Percentiles rank a stretch among this genome's conserved stretches.
Conservation (phyloP, 768 basidiomycete genomes). For the Lactifluus hygrophoroides region DNA sequence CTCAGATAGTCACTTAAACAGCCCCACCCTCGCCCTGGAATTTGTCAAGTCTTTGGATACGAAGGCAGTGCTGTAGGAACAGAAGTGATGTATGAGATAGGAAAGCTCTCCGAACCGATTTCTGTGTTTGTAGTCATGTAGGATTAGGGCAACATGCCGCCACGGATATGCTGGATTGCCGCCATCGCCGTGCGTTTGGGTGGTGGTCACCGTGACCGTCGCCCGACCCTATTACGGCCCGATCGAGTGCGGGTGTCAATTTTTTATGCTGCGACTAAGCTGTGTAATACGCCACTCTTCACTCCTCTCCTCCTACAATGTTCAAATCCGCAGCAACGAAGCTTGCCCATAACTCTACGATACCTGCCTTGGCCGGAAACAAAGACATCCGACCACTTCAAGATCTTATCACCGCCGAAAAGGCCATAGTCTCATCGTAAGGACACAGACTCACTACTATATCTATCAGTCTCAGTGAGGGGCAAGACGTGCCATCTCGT, state of each 20-base stretch:
- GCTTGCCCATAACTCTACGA: slow-evolving; percentile 82
- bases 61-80: slow-evolving; percentile 1
- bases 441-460: slow-evolving; percentile 24
- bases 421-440: slow-evolving; percentile 67
- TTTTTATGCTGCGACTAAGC: too few relatives aligned
- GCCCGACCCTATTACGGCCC: too few relatives aligned
- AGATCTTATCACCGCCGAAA: slow-evolving; percentile 85
- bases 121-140: neutral
- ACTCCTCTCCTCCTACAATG: slow-evolving; percentile 34
- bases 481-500: neutral
- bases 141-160: neutral
- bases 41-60: slow-evolving; percentile 45
- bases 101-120: neutral
- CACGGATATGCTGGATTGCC: neutral
- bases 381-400: slow-evolving; percentile 76
- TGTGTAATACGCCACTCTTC: too few relatives aligned
- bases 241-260: too few relatives aligned
- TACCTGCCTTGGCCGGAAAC: slow-evolving; percentile 63
- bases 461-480: neutral
- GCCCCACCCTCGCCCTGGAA: slow-evolving; percentile 56
- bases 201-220: neutral
- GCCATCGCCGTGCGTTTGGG: neutral
- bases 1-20: slow-evolving; percentile 23
- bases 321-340: slow-evolving; percentile 72
- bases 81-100: neutral